Conservation (phyloP, 345 rosid species). For the Citrus glauca region DNA sequence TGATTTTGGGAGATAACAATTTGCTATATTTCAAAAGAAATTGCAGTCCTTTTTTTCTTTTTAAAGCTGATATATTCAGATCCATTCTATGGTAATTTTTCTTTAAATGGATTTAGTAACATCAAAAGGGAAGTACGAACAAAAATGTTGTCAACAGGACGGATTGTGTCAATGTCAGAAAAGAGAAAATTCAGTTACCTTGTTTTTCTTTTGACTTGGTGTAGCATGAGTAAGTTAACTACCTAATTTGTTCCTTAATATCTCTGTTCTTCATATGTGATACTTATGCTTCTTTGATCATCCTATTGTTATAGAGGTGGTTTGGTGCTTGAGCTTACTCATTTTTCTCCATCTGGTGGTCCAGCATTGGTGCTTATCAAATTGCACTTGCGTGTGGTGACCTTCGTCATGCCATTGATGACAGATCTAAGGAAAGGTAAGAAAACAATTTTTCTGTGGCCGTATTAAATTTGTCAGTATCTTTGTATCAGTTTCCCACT, state of each 20-base stretch:
- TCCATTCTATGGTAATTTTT: not conserved
- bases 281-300: not conserved
- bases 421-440: constrained; percentile 10
- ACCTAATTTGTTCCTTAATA: not conserved
- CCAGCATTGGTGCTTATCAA: constrained; percentile 14
- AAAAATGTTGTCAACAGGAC: not conserved
- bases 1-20: not conserved
- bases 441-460: not conserved
- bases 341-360: constrained; percentile 10
- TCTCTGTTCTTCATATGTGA: not conserved
- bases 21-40: not conserved
- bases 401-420: constrained; percentile 7
- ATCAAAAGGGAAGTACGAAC: not conserved
- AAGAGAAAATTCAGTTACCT: not conserved
- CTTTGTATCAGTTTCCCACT: not conserved
- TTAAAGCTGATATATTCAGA: not conserved
- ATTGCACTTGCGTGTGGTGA: constrained; percentile 8
- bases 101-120: not conserved
- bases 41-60: not conserved
- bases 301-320: not conserved
- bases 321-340: not conserved
- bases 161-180: not conserved
- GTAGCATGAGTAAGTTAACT: not conserved
- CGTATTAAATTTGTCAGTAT: not conserved
- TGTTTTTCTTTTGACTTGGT: not conserved